Conservation (phyloP, 805 yeast genomes). For the Aciculoconidium aculeatum region DNA sequence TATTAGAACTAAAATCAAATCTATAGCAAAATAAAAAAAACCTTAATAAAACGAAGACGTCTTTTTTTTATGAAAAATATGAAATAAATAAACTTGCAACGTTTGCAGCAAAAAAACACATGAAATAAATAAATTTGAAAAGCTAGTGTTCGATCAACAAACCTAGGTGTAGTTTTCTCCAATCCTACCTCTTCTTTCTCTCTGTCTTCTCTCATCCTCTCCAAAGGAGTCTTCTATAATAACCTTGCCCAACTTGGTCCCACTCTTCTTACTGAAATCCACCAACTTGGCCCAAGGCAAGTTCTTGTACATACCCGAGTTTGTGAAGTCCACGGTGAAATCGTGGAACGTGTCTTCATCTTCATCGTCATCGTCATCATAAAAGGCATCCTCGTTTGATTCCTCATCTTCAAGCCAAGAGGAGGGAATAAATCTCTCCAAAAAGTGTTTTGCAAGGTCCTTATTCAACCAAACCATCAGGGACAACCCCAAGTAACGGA, state of each 20-base stretch:
- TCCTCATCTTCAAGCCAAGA: conserved; percentile 8
- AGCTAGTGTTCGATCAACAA: too few relatives aligned
- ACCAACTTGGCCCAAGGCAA: conserved; percentile 39
- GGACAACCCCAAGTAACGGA: conserved; percentile 30
- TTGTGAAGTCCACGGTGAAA: conserved; percentile 32
- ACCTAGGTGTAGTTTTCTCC: conserved; percentile 34
- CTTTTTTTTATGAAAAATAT: too few relatives aligned
- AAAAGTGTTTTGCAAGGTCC: conserved; percentile 27
- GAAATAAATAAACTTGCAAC: too few relatives aligned
- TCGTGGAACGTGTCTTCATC: conserved; percentile 11
- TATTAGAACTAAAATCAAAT: too few relatives aligned
- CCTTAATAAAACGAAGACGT: too few relatives aligned
- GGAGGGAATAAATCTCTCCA: conserved; percentile 24
- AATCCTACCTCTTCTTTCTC: conserved; percentile 35
- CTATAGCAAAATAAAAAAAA: too few relatives aligned
- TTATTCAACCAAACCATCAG: conserved; percentile 46
- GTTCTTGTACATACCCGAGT: conserved; percentile 46
- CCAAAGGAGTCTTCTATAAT: conserved; percentile 27
- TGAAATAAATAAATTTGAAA: too few relatives aligned
- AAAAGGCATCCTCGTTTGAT: conserved; percentile 1
- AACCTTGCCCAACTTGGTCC: conserved; percentile 21
- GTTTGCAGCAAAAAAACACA: too few relatives aligned
- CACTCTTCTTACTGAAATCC: conserved; percentile 21
- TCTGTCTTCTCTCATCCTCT: conserved; percentile 24
- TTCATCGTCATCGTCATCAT: conserved; percentile 4